Conservation (phyloP, 1,284 basidiomycete genomes). For the Mycosarcoma maydis region DNA sequence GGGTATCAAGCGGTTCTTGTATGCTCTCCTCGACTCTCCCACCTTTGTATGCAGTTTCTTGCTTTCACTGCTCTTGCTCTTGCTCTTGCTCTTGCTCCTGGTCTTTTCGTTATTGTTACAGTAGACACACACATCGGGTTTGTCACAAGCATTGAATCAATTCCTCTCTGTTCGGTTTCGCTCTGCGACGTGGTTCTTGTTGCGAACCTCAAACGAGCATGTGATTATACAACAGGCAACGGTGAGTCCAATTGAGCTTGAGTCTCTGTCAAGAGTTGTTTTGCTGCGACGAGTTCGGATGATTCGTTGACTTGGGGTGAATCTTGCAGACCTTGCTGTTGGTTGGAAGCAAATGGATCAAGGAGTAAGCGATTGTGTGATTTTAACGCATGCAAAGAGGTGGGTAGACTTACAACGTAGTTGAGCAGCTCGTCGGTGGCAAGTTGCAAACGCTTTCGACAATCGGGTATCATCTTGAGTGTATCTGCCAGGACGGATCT, state of each 20-base stretch:
- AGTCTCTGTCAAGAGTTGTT: not conserved
- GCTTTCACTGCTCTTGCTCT: too few relatives aligned
- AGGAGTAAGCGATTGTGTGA: too few relatives aligned
- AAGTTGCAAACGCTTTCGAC: slow-evolving; percentile 36
- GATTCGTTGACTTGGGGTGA: not conserved
- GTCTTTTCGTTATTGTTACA: not conserved
- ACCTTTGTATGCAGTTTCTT: too few relatives aligned
- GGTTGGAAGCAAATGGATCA: too few relatives aligned
- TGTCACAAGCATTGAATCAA: too few relatives aligned
- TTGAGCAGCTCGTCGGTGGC: slow-evolving; percentile 40
- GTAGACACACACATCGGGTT: not conserved
- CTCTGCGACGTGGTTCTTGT: too few relatives aligned
- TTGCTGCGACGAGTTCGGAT: slow-evolving; percentile 9
- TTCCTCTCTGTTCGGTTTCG: too few relatives aligned
- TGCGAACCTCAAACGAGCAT: too few relatives aligned
- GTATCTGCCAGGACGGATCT: slow-evolving; percentile 46
- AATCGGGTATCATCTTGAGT: slow-evolving; percentile 59
- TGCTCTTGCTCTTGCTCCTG: too few relatives aligned
- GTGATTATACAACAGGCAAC: slow-evolving; percentile 8
- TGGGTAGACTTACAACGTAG: slow-evolving; percentile 40
- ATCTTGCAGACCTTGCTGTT: slow-evolving; percentile 19
- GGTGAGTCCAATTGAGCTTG: slow-evolving; percentile 2
- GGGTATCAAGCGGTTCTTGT: too few relatives aligned
- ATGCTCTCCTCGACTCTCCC: too few relatives aligned
- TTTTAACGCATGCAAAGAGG: too few relatives aligned